Evolutionary conservation across 208 protist genomes (phyloP).

Genomic region (Plasmodiophora brassicae): DNA sequence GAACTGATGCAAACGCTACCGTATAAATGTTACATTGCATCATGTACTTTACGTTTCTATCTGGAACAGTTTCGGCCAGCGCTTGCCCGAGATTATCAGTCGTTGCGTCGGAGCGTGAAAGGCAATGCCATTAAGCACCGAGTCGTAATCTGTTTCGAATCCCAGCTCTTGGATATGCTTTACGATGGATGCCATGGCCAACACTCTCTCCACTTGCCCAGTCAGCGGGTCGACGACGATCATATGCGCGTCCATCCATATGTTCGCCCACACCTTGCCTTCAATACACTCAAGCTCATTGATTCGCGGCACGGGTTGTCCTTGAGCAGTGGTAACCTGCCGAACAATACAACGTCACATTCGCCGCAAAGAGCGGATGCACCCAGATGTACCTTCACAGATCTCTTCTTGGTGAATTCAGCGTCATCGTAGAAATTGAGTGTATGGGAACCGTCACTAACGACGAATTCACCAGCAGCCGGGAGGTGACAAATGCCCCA

Average conservation of each 20-base stretch:
- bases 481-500: neutral
- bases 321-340: neutral
- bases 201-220: neutral
- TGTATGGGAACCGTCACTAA: neutral
- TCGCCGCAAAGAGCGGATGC: neutral
- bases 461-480: neutral
- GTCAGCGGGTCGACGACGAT: neutral
- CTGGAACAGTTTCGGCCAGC: neutral
- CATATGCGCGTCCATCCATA: neutral
- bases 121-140: constrained; percentile 6
- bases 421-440: neutral
- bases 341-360: neutral
- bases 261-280: neutral
- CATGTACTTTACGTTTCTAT: neutral
- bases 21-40: neutral
- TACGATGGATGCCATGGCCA: neutral
- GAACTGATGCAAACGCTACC: neutral
- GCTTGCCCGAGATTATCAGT: neutral
- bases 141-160: neutral
- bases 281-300: constrained; percentile 9
- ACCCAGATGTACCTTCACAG: neutral
- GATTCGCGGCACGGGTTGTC: neutral
- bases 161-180: neutral
- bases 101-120: neutral
- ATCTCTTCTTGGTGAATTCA: neutral